Evolutionary conservation across 352 stramenopile species (phyloP).

Genomic region (Phytopythium delawarense): DNA sequence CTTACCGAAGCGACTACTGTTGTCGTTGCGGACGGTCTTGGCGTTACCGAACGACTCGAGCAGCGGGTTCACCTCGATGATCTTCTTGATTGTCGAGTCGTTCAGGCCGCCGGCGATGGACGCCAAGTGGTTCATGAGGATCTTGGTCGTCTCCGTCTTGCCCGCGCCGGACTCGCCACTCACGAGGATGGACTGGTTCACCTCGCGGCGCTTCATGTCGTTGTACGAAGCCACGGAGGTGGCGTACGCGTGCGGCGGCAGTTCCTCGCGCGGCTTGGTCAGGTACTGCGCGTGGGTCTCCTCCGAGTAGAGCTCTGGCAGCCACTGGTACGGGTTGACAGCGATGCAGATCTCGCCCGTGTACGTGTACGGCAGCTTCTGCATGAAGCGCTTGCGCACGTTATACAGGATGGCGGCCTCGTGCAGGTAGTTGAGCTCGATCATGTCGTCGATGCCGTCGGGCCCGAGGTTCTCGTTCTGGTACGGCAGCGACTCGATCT

Average conservation of each 20-base stretch:
- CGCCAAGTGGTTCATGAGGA: conserved; percentile 86
- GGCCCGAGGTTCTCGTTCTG: conserved; percentile 74
- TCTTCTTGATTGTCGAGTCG: conserved; percentile 94
- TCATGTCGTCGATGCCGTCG: conserved; percentile 83
- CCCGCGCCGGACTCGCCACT: conserved; percentile 86
- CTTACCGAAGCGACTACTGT: conserved; percentile 96
- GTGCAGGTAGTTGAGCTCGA: conserved; percentile 87
- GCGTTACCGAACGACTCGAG: conserved; percentile 99
- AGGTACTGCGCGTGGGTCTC: conserved; percentile 76
- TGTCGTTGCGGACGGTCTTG: conserved; percentile 97
- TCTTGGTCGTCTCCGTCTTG: conserved; percentile 95
- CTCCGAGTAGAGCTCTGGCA: conserved; percentile 83
- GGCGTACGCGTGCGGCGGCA: conserved; percentile 75
- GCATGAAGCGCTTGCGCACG: conserved; percentile 79
- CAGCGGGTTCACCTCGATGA: conserved; percentile 98
- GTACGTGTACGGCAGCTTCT: conserved; percentile 92
- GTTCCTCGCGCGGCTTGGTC: conserved; percentile 67
- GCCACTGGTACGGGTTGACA: conserved; percentile 96
- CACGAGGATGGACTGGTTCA: conserved; percentile 86
- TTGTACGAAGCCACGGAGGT: conserved; percentile 77
- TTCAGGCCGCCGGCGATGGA: conserved; percentile 78
- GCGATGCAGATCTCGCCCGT: conserved; percentile 97
- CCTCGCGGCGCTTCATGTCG: conserved; percentile 61
- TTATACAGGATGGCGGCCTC: conserved; percentile 90
- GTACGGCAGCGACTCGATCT: conserved; percentile 78